Evolutionary conservation across 2,329 filamentous ascomycete genomes (phyloP), one percentile per base, ranked within the genome.

Genomic region (Capronia coronata): DNA sequence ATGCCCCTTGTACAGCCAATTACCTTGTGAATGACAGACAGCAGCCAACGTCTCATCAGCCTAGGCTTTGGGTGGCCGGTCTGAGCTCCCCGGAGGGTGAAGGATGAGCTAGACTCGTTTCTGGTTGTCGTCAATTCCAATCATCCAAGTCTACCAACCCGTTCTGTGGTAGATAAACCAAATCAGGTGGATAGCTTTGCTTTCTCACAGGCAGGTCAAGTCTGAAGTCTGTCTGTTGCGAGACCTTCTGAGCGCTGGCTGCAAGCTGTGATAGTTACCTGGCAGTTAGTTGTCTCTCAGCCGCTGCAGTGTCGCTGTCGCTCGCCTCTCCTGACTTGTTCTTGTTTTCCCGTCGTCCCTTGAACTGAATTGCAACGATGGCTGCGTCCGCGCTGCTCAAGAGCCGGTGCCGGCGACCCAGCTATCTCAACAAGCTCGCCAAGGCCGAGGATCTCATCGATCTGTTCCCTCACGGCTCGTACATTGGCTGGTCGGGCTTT

Each of bases 401-500:
- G 73, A 79, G 82, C 63, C 84, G 88, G 61, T 76, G 93, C 55
- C 75, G 82, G 60, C 79, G 86, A 58, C 83, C 87, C 18, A 85
- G 84, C 35, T 82, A 91, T 68, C 76, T 94, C 49, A 83, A 82
- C 62, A 94, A 91, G 76, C 74, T 94, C 51, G 82, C 83, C 61
- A 82, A 82, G 61, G 80, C 88, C 30, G 80, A 93, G 67, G 87
- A 94, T 66, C 69, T 94, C 57, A 76, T 94, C 52, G 76, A 85
- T 56, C 77, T 86, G 60, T 94, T 94, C 63, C 88, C 88, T 57
- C 80, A 93, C 74, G 83, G 83, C 64, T 71, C 86, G n/a, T 93
- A 93, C 68, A 80, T 94, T 62, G 89, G 88, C 63, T 94, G 88
- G 88, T 88, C 83, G 57, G 88, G 88, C 29, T 94, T 94, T 70